phyloP scores from a whole-genome alignment of 108 stramenopile species.

The Nannochloropsis gaditana region DNA sequence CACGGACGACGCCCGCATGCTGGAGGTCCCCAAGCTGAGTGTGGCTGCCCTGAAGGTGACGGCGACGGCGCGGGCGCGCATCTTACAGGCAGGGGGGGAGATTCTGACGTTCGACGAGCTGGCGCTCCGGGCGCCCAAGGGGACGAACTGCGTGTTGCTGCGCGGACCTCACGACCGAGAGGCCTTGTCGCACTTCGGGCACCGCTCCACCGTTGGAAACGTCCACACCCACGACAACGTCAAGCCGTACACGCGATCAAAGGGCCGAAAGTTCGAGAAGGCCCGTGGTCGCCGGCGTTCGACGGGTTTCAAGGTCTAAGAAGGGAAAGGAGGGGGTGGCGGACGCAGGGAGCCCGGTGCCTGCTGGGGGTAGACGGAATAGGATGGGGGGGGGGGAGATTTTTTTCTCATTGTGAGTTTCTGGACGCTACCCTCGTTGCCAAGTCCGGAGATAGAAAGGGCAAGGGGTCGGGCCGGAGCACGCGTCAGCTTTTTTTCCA shows the following conservation, averaged over 20 bases:
- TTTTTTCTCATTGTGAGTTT: no score
- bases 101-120: conserved; percentile 99
- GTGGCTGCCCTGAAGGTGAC: conserved; percentile 96
- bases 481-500: no score
- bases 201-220: conserved; percentile 60
- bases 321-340: neutral
- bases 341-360: neutral
- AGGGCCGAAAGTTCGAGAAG: conserved; percentile 99
- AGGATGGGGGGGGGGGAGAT: no score
- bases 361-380: no score
- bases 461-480: no score
- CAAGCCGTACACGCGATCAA: conserved; percentile 96
- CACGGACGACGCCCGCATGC: conserved; percentile 96
- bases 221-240: conserved; percentile 57
- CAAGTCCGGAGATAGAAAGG: no score
- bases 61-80: conserved; percentile 94
- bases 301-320: conserved; percentile 94
- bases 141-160: conserved; percentile 91
- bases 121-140: conserved; percentile 88
- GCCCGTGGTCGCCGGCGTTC: conserved; percentile 97
- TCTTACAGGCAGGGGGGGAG: conserved; percentile 94
- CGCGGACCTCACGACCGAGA: conserved; percentile 95
- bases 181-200: conserved; percentile 93
- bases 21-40: conserved; percentile 77
- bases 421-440: no score